Conservation (phyloP, 169 alveolate genomes). For the Blepharisma undulans region DNA sequence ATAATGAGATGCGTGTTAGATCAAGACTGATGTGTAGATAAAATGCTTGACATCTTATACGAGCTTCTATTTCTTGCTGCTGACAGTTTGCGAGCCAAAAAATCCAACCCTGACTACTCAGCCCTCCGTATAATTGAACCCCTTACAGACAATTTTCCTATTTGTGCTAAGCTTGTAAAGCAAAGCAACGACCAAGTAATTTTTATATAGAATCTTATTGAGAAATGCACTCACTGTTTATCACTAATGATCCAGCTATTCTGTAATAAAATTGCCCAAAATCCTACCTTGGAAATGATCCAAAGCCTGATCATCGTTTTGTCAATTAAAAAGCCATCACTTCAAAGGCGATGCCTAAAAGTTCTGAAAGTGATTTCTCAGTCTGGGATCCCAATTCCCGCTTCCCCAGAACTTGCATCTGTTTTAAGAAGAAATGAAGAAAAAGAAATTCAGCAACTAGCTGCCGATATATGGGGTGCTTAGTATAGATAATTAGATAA, state of each 20-base stretch:
- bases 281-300: not conserved
- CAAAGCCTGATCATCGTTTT: not conserved
- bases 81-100: slow-evolving; percentile 45
- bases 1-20: slow-evolving; percentile 49
- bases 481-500: not conserved
- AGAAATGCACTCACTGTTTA: slow-evolving; percentile 55
- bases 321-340: not conserved
- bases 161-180: slow-evolving; percentile 16
- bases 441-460: not conserved
- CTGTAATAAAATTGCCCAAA: slow-evolving; percentile 33
- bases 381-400: not conserved
- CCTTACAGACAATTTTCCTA: slow-evolving; percentile 49
- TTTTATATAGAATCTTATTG: slow-evolving; percentile 37
- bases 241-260: slow-evolving; percentile 50
- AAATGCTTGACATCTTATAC: slow-evolving; percentile 55
- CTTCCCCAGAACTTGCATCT: not conserved
- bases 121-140: slow-evolving; percentile 37
- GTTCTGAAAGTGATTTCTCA: not conserved
- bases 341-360: not conserved
- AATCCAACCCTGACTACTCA: slow-evolving; percentile 27
- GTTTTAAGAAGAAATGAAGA: not conserved
- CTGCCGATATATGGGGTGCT: not conserved
- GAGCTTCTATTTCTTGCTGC: slow-evolving; percentile 45
- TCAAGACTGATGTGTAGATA: slow-evolving; percentile 68
- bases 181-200: not conserved